Percentiles rank a stretch among this genome's conserved stretches.
phyloP scores from a whole-genome alignment of 805 yeast species.

The Saccharomycopsis malanga region DNA sequence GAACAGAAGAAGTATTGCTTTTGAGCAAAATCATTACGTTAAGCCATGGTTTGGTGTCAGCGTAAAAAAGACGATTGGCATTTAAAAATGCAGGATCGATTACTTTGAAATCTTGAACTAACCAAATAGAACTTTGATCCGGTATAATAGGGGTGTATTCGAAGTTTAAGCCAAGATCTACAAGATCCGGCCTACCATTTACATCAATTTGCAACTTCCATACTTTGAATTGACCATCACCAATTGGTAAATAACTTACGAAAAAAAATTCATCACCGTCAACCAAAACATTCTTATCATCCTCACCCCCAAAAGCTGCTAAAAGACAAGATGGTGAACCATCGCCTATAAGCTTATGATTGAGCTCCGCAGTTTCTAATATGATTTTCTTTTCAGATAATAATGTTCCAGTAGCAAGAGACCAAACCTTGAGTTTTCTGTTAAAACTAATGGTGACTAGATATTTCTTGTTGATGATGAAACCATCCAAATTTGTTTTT shows the following conservation, averaged over 20 bases:
- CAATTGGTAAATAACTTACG: conserved; percentile 36
- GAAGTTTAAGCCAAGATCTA: conserved; percentile 26
- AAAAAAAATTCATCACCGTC: conserved; percentile 24
- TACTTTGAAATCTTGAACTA: conserved; percentile 40
- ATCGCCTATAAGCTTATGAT: conserved; percentile 27
- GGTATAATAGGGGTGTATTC: conserved; percentile 30
- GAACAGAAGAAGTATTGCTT: conserved; percentile 47
- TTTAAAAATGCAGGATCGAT: conserved; percentile 4
- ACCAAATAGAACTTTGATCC: conserved; percentile 37
- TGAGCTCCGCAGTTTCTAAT: conserved; percentile 1
- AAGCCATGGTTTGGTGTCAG: conserved; percentile 21
- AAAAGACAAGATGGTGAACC: conserved; percentile 29
- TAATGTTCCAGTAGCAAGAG: conserved; percentile 28
- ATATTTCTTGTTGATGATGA: conserved; percentile 25
- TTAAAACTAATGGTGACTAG: conserved; percentile 48
- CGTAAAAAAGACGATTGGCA: conserved; percentile 4
- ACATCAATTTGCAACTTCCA: conserved; percentile 27
- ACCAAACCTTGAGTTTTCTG: conserved; percentile 55
- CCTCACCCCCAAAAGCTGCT: conserved; percentile 20
- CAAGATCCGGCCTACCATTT: conserved; percentile 22
- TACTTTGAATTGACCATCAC: conserved; percentile 37
- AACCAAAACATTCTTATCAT: not conserved
- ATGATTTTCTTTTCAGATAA: conserved; percentile 1
- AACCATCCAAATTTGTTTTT: conserved; percentile 30
- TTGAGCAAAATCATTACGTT: conserved; percentile 50